Percentiles rank a stretch among this genome's conserved stretches.
phyloP scores from a whole-genome alignment of 2,329 filamentous ascomycete species.

The Colletotrichum melonis region DNA sequence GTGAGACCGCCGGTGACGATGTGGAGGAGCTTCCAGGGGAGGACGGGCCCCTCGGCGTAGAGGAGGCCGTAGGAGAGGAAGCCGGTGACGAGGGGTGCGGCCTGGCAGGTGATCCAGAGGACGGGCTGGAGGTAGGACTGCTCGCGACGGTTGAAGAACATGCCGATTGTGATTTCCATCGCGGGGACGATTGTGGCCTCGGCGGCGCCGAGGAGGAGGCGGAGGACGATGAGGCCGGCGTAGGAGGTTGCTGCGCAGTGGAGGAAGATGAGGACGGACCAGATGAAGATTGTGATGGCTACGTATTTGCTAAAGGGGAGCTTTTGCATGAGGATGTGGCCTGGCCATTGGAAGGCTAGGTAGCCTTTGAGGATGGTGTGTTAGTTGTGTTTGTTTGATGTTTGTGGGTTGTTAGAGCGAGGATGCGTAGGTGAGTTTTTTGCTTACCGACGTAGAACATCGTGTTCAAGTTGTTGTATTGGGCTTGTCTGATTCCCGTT shows the following conservation, averaged over 20 bases:
- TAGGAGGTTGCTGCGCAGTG: slow-evolving; percentile 50
- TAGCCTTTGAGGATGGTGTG: slow-evolving; percentile 42
- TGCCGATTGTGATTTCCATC: slow-evolving; percentile 53
- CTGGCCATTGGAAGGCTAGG: slow-evolving; percentile 49
- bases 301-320: slow-evolving; percentile 52
- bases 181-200: slow-evolving; percentile 52
- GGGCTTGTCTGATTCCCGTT: slow-evolving; percentile 47
- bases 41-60: slow-evolving; percentile 44
- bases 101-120: slow-evolving; percentile 46
- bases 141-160: slow-evolving; percentile 51
- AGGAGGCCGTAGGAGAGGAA: slow-evolving; percentile 55
- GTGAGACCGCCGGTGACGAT: slow-evolving; percentile 51
- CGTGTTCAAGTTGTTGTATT: slow-evolving; percentile 54
- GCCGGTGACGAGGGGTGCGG: slow-evolving; percentile 50
- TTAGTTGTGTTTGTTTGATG: too few relatives aligned
- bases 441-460: slow-evolving; percentile 53
- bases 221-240: slow-evolving; percentile 48
- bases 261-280: slow-evolving; percentile 50
- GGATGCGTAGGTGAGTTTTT: too few relatives aligned
- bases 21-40: slow-evolving; percentile 54
- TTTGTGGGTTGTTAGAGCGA: too few relatives aligned
- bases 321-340: slow-evolving; percentile 53
- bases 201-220: slow-evolving; percentile 48
- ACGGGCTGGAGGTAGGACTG: slow-evolving; percentile 47
- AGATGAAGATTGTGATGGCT: slow-evolving; percentile 45